Evolutionary conservation across 164 flowering plant genomes (phyloP), one percentile per base, ranked within the genome.

Genomic region (Umbilicus rupestris): DNA sequence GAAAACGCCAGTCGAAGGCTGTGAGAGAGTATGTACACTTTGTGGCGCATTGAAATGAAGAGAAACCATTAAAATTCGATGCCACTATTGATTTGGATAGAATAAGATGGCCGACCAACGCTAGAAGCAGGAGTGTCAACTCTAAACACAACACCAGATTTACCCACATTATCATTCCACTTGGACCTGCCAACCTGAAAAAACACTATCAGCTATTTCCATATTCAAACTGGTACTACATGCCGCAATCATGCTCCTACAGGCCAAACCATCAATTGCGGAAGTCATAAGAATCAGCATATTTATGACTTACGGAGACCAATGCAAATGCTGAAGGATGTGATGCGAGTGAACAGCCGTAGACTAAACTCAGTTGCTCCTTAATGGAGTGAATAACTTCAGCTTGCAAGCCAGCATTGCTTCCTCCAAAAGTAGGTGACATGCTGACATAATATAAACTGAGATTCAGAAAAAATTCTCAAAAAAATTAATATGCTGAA

Each of bases 351-450:
- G 91, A 74, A 77, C 87, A 89, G 39, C 99, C 97, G 75, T 81
- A 86, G 5, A 84, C 87, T 68, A 94, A 72, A 74, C 65, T 94
- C 59, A 94, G 74, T 64, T 91, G 78, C 76, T 94, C 92, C 76
- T 83, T 87, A 59, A 89, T 71, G 20, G 93, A 79, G 69, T 89
- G 95, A 75, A 90, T 80, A 64, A 91, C 69, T 78, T 94, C 97
- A 29, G 92, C 88, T 35, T 80, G 80, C 73, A 85, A n/a, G 52
- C 99, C 96, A 65, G 97, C 93, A 81, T 82, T 84, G 78, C 86
- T 89, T 80, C 99, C 99, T 68, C 99, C 99, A 80, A 94, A 77
- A 45, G 95, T 89, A 33, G 99, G 97, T 65, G 82, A 82, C 39
- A 88, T 50, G 76, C 97, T 93, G 85, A 70, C 55, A 68, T 73